A percentile compares a stretch with the other conserved stretches of the same genome.
phyloP scores from a whole-genome alignment of 768 basidiomycete species.

The Auricularia heimuer region DNA sequence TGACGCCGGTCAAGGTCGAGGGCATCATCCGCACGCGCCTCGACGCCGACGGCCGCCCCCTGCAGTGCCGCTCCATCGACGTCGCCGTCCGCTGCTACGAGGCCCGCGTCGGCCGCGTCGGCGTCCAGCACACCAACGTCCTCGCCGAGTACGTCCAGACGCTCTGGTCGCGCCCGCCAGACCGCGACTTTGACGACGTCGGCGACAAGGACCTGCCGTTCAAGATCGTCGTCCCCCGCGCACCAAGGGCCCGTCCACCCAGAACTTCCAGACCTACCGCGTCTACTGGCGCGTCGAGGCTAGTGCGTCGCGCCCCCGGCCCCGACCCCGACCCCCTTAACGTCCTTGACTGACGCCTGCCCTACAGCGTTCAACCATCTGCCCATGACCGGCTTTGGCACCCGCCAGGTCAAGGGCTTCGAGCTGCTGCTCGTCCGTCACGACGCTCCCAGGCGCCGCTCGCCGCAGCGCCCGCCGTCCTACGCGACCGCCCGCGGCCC shows the following conservation, averaged over 20 bases:
- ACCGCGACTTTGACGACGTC: conserved; percentile 48
- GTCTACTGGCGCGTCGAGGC: conserved; percentile 81
- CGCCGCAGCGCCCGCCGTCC: conserved; percentile 23
- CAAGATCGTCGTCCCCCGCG: conserved; percentile 51
- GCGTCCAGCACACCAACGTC: conserved; percentile 47
- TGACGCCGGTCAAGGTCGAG: conserved; percentile 70
- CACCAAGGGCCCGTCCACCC: conserved; percentile 41
- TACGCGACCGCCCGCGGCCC: conserved; percentile 37
- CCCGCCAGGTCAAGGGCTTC: conserved; percentile 56
- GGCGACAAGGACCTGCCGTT: conserved; percentile 63
- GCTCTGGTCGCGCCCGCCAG: conserved; percentile 58
- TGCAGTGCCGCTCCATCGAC: conserved; percentile 56
- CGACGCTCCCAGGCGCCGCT: conserved; percentile 28
- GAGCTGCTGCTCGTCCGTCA: conserved; percentile 67
- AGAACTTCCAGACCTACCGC: conserved; percentile 66
- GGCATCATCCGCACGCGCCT: conserved; percentile 67
- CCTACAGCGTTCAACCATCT: conserved; percentile 54
- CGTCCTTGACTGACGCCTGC: conserved; percentile 10
- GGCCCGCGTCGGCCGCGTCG: conserved; percentile 53
- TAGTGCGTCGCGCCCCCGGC: conserved; percentile 31
- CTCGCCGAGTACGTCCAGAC: conserved; percentile 57
- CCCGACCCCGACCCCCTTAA: not conserved
- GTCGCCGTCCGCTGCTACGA: conserved; percentile 82
- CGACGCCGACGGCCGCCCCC: conserved; percentile 58
- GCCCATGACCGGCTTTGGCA: conserved; percentile 56